Percentiles rank a stretch among this genome's conserved stretches.
Conservation (phyloP, 805 yeast species). For the Priceomyces haplophilus region DNA sequence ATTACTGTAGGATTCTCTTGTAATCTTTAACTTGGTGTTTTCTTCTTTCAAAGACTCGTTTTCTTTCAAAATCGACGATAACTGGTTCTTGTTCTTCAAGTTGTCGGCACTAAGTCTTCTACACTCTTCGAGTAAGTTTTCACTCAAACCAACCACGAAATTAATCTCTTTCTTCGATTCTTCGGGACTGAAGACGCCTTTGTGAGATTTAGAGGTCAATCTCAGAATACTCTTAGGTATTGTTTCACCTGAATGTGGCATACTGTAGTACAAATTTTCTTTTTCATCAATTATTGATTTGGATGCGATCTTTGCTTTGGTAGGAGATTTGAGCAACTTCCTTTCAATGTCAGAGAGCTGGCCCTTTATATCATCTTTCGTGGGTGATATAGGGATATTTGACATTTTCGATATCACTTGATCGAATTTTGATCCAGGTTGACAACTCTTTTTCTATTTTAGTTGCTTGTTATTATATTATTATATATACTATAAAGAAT, state of each 20-base stretch:
- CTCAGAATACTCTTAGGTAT: constrained; percentile 6
- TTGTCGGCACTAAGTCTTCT: constrained; percentile 67
- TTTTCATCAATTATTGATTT: constrained; percentile 3
- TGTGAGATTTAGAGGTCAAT: constrained; percentile 12
- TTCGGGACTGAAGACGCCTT: constrained; percentile 31
- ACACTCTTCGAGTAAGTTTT: constrained; percentile 66
- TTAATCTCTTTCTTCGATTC: constrained; percentile 58
- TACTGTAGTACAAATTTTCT: not conserved
- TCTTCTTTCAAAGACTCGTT: constrained; percentile 37
- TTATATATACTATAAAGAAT: not conserved
- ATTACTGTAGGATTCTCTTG: constrained; percentile 29
- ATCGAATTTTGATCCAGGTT: not conserved
- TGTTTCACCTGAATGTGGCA: not conserved
- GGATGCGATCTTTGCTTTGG: not conserved
- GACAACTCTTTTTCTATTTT: not conserved
- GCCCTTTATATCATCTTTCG: constrained; percentile 32
- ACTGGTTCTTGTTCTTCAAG: constrained; percentile 40
- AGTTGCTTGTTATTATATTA: not conserved
- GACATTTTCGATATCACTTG: constrained; percentile 6
- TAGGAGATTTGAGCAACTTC: constrained; percentile 24
- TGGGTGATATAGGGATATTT: constrained; percentile 6
- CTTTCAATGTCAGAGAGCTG: constrained; percentile 39
- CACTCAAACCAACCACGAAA: constrained; percentile 72
- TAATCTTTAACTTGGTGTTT: constrained; percentile 32
- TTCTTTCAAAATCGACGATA: constrained; percentile 44